A percentile compares a stretch with the other conserved stretches of the same genome.
phyloP scores from a whole-genome alignment of 176 grass and related monocot genomes.

The Urochloa ruziziensis region DNA sequence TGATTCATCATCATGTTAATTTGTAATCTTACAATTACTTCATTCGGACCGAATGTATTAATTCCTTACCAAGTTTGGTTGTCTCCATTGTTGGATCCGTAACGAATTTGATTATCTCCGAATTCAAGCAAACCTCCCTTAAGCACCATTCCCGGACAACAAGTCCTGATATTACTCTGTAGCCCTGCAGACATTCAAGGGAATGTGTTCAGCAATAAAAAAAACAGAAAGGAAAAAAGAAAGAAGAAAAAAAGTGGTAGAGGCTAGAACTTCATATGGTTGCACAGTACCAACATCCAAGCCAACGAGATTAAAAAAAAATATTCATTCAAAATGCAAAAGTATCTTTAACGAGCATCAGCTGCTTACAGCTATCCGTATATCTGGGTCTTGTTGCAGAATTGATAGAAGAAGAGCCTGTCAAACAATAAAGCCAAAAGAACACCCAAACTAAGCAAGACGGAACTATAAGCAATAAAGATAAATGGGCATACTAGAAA shows the following conservation, averaged over 20 bases:
- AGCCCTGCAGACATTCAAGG: slow-evolving; percentile 54
- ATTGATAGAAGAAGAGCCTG: slow-evolving; percentile 83
- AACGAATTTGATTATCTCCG: slow-evolving; percentile 72
- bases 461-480: background rate
- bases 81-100: slow-evolving; percentile 67
- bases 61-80: slow-evolving; percentile 67
- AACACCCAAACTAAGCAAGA: slow-evolving; percentile 17
- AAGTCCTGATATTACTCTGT: slow-evolving; percentile 67
- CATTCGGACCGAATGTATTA: background rate
- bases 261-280: background rate
- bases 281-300: slow-evolving; percentile 11
- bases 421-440: slow-evolving; percentile 13
- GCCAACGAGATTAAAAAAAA: background rate
- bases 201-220: background rate
- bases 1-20: too few species aligned
- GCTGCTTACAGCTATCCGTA: slow-evolving; percentile 79
- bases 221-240: too few species aligned
- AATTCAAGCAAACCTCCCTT: slow-evolving; percentile 71
- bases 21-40: background rate
- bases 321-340: slow-evolving; percentile 23
- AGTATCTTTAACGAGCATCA: slow-evolving; percentile 11
- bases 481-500: slow-evolving; percentile 19
- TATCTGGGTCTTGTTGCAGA: slow-evolving; percentile 72
- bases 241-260: too few species aligned
- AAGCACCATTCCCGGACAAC: slow-evolving; percentile 77